Evolutionary conservation across 106 monocot genomes (phyloP), one percentile per base, ranked within the genome.

Genomic region (Posidonia australis): DNA sequence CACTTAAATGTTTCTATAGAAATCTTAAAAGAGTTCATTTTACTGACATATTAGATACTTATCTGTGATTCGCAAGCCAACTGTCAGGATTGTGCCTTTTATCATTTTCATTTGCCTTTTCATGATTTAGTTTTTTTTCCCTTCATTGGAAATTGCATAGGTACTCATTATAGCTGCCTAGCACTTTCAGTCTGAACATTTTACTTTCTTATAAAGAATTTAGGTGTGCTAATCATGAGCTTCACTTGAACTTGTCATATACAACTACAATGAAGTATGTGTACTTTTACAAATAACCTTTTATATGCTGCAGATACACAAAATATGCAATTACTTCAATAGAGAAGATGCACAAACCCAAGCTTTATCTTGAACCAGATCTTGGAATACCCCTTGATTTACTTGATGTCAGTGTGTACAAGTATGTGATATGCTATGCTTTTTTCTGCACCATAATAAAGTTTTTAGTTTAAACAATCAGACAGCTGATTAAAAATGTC

Each of bases 331-430:
- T 94, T 23, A 86, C 89, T 27, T 80, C 89, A 32, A 68, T 94
- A 48, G 93, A 94, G 32, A 94, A 94, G 73, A 76, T 75, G 65
- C 73, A 86, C 80, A 94, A 86, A 60, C 86, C 93, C 16, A 82
- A 83, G 75, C 83, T 89, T 75, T 82, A 76, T 75, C 62, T 73
- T 43, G 89, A 89, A 32, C 78, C 67, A 65, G 96, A 96, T 75
- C 90, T 96, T 67, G 96, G 96, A 42, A 84, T 96, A 63, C 96
- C 96, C 66, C 96, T 96, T 69, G 96, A 96, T 64, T 70, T 96
- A 65, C 82, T 96, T 64, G 96, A 96, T 51, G 71, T 90, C 54
- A 82, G 84, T 46, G 72, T 86, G 41, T 96, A 90, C 82, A 86
- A 87, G 94, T 94, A 86, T 72, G 81, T 51, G 10, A 75, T 28